Conservation (phyloP, 352 stramenopile genomes). For the Globisporangium solare region DNA sequence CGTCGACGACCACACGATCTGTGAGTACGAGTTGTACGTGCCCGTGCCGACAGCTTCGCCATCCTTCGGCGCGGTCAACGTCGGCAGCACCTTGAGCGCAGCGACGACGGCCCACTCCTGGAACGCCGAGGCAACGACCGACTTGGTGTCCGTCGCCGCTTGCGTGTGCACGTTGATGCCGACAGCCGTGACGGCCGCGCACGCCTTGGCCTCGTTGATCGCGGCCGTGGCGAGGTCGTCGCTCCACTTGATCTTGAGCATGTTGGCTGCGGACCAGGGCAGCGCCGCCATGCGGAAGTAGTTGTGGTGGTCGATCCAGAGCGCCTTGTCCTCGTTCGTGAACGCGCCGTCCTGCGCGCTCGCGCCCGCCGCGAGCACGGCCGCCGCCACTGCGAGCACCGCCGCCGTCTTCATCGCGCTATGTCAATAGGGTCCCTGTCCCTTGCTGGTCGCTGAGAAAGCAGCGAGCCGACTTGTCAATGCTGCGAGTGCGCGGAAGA, state of each 20-base stretch:
- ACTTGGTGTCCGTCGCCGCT: constrained; percentile 17
- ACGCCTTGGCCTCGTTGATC: constrained; percentile 31
- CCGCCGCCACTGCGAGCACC: constrained; percentile 3
- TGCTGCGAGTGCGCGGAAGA: not conserved
- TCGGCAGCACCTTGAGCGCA: constrained; percentile 40
- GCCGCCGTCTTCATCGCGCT: constrained; percentile 14
- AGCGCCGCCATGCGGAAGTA: constrained; percentile 74
- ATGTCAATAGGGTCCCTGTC: too few species aligned
- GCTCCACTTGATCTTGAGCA: constrained; percentile 66
- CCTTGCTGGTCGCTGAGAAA: too few species aligned
- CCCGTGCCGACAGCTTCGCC: constrained; percentile 48
- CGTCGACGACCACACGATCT: constrained; percentile 62
- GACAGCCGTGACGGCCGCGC: constrained; percentile 23
- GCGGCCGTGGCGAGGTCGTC: constrained; percentile 35
- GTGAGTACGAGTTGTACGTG: constrained; percentile 73
- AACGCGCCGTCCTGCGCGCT: constrained; percentile 18
- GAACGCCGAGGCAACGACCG: constrained; percentile 49
- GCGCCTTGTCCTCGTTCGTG: constrained; percentile 35
- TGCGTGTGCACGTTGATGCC: constrained; percentile 49
- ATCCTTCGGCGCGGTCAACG: constrained; percentile 34
- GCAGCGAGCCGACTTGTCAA: not conserved
- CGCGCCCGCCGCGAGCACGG: constrained; percentile 1
- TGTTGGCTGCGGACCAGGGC: constrained; percentile 57
- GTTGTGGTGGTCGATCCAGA: constrained; percentile 74
- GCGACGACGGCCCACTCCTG: constrained; percentile 55